Percentiles rank a stretch among this genome's conserved stretches.
phyloP scores from a whole-genome alignment of 2,329 filamentous ascomycete species.

The Trichophyton simii region DNA sequence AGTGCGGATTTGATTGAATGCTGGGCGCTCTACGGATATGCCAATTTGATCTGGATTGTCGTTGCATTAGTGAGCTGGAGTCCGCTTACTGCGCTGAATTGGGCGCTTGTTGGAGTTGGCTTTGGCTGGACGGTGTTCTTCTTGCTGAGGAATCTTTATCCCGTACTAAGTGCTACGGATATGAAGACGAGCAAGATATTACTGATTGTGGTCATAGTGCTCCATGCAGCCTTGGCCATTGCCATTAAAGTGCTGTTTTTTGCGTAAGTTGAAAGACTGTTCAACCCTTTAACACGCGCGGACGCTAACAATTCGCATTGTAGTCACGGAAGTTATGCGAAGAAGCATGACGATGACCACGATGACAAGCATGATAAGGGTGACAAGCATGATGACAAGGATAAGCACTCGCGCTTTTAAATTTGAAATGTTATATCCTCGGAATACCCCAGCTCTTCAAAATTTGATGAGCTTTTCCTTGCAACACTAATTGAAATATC shows the following conservation, averaged over 20 bases:
- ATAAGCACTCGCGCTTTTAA: neutral
- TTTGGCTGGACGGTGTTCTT: constrained; percentile 75
- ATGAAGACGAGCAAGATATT: constrained; percentile 80
- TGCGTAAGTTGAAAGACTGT: constrained; percentile 41
- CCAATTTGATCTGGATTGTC: constrained; percentile 93
- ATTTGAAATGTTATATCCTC: neutral
- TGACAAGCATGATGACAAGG: constrained; percentile 17
- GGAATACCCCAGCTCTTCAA: neutral
- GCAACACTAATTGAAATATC: neutral
- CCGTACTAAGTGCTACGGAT: constrained; percentile 85
- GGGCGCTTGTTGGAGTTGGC: constrained; percentile 78
- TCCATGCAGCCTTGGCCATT: constrained; percentile 82
- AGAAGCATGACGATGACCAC: constrained; percentile 28
- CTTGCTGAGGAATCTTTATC: constrained; percentile 74
- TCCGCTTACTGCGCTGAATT: constrained; percentile 75
- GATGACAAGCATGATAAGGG: constrained; percentile 22
- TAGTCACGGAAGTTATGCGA: constrained; percentile 51
- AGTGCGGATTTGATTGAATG: constrained; percentile 88
- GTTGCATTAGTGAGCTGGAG: constrained; percentile 89
- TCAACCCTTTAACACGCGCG: neutral
- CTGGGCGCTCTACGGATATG: constrained; percentile 90
- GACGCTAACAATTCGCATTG: constrained; percentile 11
- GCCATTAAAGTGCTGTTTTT: constrained; percentile 98
- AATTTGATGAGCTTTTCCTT: neutral
- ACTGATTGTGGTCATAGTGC: constrained; percentile 65